Base-by-base conservation (phyloP, 148 eudicot genomes). In the Rhododendron ovatum region DNA sequence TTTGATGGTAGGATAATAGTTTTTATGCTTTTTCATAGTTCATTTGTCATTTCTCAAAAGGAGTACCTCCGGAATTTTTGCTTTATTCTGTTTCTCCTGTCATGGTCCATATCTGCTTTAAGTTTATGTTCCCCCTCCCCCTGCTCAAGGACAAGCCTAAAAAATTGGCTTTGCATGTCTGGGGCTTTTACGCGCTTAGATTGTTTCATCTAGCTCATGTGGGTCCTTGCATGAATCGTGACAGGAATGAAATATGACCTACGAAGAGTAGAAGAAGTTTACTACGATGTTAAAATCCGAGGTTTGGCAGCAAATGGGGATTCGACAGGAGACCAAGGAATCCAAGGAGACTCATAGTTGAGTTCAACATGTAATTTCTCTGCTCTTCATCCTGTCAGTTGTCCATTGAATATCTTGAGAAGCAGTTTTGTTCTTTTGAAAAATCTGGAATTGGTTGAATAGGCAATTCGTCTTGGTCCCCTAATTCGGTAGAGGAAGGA, bases 231-330 rank as follows among this genome's bases (percentile, higher is more conserved):
- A 37, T 82, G 35, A 37, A 7, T 77, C 15, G 76, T 67, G 51
- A 69, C 91, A 96, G 98, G 98, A 83, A 96, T 95, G 99, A 95
- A 96, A 80, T 96, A 95, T 87, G 99, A 96, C 85, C 91, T 95
- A 82, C 91, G 95, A 90, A 93, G 90, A 89, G 99, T 96, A 37
- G 98, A 96, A 89, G 99, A 96, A 90, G 99, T 96, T 69, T 91
- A 85, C 87, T 96, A 96, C 63, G 99, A 94, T 89, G 99, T 96
- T 73, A 96, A 96, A 93, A 96, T 96, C 85, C 93, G 99, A 55
- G 99, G 99, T 28, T 88, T 96, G 90, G 88, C 92, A 12, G 87
- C 90, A 2, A 91, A 88, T 51, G 95, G 85, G 0, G 90, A 90
- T 43, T 65, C 92, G 39, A 84, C 45, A 43, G 93, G 85, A 53